phyloP scores from a whole-genome alignment of 495 filamentous ascomycete species.

The Penicillium antarcticum region DNA sequence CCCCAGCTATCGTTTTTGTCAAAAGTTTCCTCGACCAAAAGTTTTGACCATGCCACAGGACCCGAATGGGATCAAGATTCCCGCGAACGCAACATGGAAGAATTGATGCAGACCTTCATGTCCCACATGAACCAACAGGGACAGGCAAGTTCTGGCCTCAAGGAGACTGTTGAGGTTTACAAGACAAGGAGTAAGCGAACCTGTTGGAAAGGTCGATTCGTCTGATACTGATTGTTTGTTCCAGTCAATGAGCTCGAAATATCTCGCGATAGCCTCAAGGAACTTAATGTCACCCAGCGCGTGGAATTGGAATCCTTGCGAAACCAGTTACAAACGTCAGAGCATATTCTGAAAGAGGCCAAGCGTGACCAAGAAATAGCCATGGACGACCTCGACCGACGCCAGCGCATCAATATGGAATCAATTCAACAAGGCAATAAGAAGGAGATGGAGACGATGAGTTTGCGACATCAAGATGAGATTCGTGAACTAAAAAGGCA shows the following conservation, averaged over 20 bases:
- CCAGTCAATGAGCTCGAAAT: slow-evolving; percentile 67
- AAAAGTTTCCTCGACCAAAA: slow-evolving; percentile 64
- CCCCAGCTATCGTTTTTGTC: slow-evolving; percentile 53
- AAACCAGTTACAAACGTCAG: slow-evolving; percentile 37
- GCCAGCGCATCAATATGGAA: slow-evolving; percentile 48
- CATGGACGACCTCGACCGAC: slow-evolving; percentile 53
- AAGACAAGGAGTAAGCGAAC: slow-evolving; percentile 66
- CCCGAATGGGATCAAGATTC: slow-evolving; percentile 71
- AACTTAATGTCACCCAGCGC: slow-evolving; percentile 53
- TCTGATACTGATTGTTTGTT: slow-evolving; percentile 1
- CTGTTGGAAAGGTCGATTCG: background rate
- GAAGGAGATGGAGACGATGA: slow-evolving; percentile 36
- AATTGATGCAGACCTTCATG: slow-evolving; percentile 56
- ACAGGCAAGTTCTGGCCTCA: slow-evolving; percentile 58
- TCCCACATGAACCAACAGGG: slow-evolving; percentile 59
- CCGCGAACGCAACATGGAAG: slow-evolving; percentile 63
- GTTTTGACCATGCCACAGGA: slow-evolving; percentile 38
- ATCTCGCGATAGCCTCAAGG: slow-evolving; percentile 52
- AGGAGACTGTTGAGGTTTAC: slow-evolving; percentile 66
- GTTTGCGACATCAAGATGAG: slow-evolving; percentile 46
- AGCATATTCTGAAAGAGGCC: slow-evolving; percentile 47
- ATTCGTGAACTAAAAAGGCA: slow-evolving; percentile 45
- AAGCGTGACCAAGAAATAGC: slow-evolving; percentile 53
- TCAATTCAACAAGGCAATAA: slow-evolving; percentile 36
- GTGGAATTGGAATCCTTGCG: slow-evolving; percentile 58